A percentile compares a stretch with the other conserved stretches of the same genome.
These are phyloP conservation scores for Polyplosphaeria fusca DNA, from an alignment of 495 filamentous ascomycete genomes.

Conservation along the genomic window DNA sequence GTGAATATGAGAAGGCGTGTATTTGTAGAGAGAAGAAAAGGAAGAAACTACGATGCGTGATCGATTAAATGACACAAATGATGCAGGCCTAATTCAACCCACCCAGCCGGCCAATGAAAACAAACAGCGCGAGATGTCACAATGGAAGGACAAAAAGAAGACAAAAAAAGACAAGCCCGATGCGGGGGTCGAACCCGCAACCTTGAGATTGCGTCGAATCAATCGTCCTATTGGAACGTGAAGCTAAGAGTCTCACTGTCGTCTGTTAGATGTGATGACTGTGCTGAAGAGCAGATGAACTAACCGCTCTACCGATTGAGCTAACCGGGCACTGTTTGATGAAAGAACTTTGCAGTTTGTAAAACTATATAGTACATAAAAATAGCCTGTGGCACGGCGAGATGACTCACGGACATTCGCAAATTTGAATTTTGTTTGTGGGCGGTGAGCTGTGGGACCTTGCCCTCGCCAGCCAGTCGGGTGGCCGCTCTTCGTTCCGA, in stretches of 20 bases:
- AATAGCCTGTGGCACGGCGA: background rate
- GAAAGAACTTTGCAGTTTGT: background rate
- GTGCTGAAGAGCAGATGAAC: no score
- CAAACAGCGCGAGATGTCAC: no score
- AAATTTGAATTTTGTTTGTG: background rate
- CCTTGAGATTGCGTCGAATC: constrained; percentile 22
- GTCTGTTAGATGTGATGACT: no score
- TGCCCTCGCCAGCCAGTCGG: no score
- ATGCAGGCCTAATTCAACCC: no score
- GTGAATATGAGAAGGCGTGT: no score
- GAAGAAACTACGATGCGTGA: no score
- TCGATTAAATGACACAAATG: no score
- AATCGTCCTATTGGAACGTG: constrained; percentile 13
- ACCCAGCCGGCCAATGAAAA: no score
- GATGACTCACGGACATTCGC: background rate
- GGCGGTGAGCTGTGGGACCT: background rate
- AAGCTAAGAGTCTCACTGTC: constrained; percentile 36
- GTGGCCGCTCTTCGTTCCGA: background rate
- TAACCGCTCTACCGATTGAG: constrained; percentile 37
- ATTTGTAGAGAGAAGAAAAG: no score
- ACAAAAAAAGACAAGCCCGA: constrained; percentile 16
- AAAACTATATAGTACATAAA: background rate
- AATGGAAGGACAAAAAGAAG: background rate
- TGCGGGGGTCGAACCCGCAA: constrained; percentile 23
- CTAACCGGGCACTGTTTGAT: background rate